Conservation (phyloP, 2,329 filamentous ascomycete genomes). For the Acrocalymma vagum region DNA sequence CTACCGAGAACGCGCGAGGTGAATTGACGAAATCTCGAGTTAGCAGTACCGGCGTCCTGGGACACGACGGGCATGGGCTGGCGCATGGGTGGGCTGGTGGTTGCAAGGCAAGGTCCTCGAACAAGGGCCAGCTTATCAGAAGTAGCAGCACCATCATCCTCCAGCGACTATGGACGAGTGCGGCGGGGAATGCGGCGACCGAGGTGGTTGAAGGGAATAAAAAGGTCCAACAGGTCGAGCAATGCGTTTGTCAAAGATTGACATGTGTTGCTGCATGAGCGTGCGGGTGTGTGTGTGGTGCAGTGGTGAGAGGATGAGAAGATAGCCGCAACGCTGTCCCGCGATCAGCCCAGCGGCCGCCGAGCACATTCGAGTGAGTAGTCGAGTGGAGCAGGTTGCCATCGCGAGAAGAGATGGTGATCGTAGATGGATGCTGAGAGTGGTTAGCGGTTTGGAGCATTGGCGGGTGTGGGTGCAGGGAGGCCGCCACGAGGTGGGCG, state of each 20-base stretch:
- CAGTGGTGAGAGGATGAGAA: slow-evolving; percentile 14
- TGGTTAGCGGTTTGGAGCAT: slow-evolving; percentile 15
- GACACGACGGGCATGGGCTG: slow-evolving; percentile 28
- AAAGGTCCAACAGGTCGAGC: slow-evolving; percentile 10
- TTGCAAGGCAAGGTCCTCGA: no score
- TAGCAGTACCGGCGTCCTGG: slow-evolving; percentile 35
- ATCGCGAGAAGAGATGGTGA: slow-evolving; percentile 17
- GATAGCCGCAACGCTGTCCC: slow-evolving; percentile 19
- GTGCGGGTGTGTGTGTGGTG: no score
- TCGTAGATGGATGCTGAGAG: slow-evolving; percentile 15
- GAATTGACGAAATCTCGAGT: slow-evolving; percentile 36
- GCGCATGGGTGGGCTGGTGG: no score
- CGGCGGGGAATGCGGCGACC: slow-evolving; percentile 14
- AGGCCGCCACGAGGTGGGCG: slow-evolving; percentile 21
- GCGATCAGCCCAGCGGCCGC: slow-evolving; percentile 20
- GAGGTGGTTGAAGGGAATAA: no score
- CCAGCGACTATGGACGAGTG: slow-evolving; percentile 23
- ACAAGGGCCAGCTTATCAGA: slow-evolving; percentile 46
- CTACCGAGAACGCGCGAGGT: slow-evolving; percentile 36
- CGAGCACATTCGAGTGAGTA: slow-evolving; percentile 14
- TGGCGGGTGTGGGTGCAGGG: no score
- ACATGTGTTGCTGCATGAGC: slow-evolving; percentile 23
- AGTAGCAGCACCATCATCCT: no score
- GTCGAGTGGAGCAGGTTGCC: slow-evolving; percentile 20
- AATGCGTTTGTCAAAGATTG: slow-evolving; percentile 20